A percentile compares a stretch with the other conserved stretches of the same genome.
Evolutionary conservation across 805 yeast species (phyloP).

Genomic region (Suhomyces sp.): DNA sequence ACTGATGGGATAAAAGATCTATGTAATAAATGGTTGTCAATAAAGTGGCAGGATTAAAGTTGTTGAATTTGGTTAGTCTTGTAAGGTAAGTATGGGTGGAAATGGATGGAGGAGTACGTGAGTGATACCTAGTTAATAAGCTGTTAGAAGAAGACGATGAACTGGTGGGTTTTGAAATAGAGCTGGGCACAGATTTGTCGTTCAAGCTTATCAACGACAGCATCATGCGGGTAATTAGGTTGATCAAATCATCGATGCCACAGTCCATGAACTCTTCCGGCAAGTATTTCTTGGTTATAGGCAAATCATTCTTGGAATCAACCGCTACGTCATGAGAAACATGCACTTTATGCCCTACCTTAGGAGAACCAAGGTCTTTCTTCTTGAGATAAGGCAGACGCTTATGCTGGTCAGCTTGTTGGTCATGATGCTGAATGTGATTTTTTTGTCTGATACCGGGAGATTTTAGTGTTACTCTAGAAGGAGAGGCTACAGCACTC

Average conservation of each 20-base stretch:
- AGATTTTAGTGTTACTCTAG: background rate
- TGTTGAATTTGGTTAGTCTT: constrained; percentile 78
- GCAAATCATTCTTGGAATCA: background rate
- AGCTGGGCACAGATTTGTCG: constrained; percentile 49
- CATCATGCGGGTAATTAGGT: constrained; percentile 75
- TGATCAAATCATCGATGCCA: constrained; percentile 65
- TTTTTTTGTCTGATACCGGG: background rate
- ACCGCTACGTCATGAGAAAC: background rate
- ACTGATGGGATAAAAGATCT: constrained; percentile 76
- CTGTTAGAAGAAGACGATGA: constrained; percentile 19
- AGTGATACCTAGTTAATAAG: constrained; percentile 81
- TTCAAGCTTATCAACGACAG: constrained; percentile 70
- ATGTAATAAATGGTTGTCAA: constrained; percentile 85
- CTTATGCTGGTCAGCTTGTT: background rate
- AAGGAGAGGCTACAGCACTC: background rate
- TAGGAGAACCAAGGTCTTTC: background rate
- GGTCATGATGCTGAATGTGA: background rate
- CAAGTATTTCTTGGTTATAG: constrained; percentile 19
- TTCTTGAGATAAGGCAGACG: background rate
- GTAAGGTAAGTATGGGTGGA: constrained; percentile 73
- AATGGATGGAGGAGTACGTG: constrained; percentile 87
- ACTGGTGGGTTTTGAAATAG: constrained; percentile 26
- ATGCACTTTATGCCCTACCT: background rate
- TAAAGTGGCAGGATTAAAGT: constrained; percentile 78
- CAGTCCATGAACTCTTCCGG: constrained; percentile 62